A percentile compares a stretch with the other conserved stretches of the same genome.
These are phyloP conservation scores for Lasiodiplodia sp. DNA, from an alignment of 2,329 filamentous ascomycete genomes.

Conservation along the genomic window DNA sequence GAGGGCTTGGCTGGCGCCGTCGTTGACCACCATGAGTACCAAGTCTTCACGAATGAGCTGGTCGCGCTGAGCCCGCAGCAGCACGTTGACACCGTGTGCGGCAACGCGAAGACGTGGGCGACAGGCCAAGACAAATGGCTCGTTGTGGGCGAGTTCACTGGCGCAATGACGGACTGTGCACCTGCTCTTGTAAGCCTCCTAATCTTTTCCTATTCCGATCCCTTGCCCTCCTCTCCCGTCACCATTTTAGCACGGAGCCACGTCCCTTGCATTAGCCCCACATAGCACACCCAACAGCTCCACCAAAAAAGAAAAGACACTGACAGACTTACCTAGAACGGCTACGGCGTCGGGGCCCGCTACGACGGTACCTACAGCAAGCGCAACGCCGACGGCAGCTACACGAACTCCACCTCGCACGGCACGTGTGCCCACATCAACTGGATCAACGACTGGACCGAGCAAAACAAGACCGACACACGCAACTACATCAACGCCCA, in stretches of 20 bases:
- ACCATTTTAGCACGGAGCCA: background rate
- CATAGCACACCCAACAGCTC: background rate
- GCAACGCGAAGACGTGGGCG: conserved; percentile 56
- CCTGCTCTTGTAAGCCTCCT: conserved; percentile 42
- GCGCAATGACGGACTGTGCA: conserved; percentile 69
- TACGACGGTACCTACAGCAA: conserved; percentile 64
- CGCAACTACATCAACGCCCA: conserved; percentile 63
- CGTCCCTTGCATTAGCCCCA: background rate
- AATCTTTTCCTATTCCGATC: background rate
- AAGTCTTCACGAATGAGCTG: conserved; percentile 64
- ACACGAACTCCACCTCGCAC: conserved; percentile 54
- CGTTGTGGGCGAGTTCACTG: conserved; percentile 73
- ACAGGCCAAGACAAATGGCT: conserved; percentile 67
- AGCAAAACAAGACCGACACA: conserved; percentile 53
- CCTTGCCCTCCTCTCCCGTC: background rate
- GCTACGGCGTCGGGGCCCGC: conserved; percentile 65
- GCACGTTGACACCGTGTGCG: conserved; percentile 65
- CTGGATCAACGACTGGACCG: conserved; percentile 57
- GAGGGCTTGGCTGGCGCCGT: conserved; percentile 62
- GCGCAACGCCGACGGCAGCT: conserved; percentile 51
- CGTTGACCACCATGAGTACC: conserved; percentile 74
- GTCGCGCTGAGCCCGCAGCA: conserved; percentile 59
- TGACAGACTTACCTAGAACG: conserved; percentile 42
- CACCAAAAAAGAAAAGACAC: background rate
- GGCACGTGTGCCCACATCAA: conserved; percentile 62